Percentiles rank a stretch among this genome's conserved stretches.
phyloP scores from a whole-genome alignment of 179 eudicot genomes.

The Camellia oleifera region DNA sequence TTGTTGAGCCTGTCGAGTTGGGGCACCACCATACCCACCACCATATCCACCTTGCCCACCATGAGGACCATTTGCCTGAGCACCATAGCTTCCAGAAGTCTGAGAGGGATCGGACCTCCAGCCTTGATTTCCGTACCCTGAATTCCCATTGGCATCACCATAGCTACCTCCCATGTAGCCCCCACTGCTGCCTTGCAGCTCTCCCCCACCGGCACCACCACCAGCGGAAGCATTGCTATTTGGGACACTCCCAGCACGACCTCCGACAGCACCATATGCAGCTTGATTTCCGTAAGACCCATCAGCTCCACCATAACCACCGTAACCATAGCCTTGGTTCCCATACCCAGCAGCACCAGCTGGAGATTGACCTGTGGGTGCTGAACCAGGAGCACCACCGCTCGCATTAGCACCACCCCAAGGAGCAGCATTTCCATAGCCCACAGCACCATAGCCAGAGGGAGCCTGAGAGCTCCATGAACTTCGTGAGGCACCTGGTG shows the following conservation, averaged over 20 bases:
- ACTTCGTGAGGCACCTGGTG: constrained; percentile 50
- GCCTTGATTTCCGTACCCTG: constrained; percentile 58
- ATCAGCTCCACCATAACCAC: constrained; percentile 69
- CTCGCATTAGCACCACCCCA: constrained; percentile 54
- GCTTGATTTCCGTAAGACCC: constrained; percentile 59
- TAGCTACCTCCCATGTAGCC: constrained; percentile 59
- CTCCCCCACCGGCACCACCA: constrained; percentile 29
- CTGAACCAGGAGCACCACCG: constrained; percentile 36
- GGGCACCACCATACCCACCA: constrained; percentile 72
- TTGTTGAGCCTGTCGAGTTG: constrained; percentile 61
- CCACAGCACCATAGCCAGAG: constrained; percentile 69
- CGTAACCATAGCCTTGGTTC: constrained; percentile 82
- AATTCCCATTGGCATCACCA: constrained; percentile 67
- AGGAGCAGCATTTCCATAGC: constrained; percentile 64
- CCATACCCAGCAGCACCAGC: constrained; percentile 74
- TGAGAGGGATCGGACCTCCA: constrained; percentile 54
- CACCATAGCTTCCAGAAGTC: constrained; percentile 50
- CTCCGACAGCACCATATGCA: constrained; percentile 50
- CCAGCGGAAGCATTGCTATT: constrained; percentile 42
- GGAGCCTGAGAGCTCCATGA: constrained; percentile 69
- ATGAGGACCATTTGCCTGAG: constrained; percentile 42
- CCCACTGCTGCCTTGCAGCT: constrained; percentile 37
- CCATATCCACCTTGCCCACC: constrained; percentile 61
- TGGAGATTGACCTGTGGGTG: constrained; percentile 72
- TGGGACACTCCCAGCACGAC: constrained; percentile 39